Conservation (phyloP, 768 basidiomycete genomes). For the Leucocoprinus birnbaumii region DNA sequence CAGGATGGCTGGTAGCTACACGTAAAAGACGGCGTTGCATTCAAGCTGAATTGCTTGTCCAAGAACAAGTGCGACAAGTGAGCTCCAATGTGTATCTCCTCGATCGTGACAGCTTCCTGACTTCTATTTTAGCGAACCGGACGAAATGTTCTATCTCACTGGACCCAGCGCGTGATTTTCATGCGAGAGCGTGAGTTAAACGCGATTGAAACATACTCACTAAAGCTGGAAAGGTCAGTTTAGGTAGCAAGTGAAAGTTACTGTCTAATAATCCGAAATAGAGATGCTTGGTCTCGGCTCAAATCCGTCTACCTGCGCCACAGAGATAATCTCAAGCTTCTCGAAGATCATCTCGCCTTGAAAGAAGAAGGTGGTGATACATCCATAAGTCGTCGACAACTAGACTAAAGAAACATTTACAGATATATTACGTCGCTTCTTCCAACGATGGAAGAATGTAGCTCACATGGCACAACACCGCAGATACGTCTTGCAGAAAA, state of each 20-base stretch:
- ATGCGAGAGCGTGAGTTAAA: conserved; percentile 74
- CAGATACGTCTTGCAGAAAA: conserved; percentile 53
- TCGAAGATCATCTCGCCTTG: conserved; percentile 81
- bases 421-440: conserved; percentile 69
- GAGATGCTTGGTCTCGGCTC: conserved; percentile 8
- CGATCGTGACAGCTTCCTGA: too few species aligned
- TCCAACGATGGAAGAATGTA: conserved; percentile 66
- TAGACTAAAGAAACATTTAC: conserved; percentile 24
- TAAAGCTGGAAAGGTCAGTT: conserved; percentile 29
- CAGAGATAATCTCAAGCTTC: conserved; percentile 29
- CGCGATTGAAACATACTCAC: conserved; percentile 42
- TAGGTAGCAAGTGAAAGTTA: conserved; percentile 32
- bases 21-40: conserved; percentile 35
- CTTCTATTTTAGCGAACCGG: conserved; percentile 46
- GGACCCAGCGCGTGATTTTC: conserved; percentile 75
- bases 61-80: conserved; percentile 36
- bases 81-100: background rate
- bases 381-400: background rate
- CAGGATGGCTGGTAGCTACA: conserved; percentile 48
- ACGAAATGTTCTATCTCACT: conserved; percentile 43
- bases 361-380: conserved; percentile 65
- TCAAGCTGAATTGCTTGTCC: conserved; percentile 41
- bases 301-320: background rate
- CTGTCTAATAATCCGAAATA: background rate
- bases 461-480: conserved; percentile 62